A percentile compares a stretch with the other conserved stretches of the same genome.
Conservation (phyloP, 2,329 filamentous ascomycete species). For the Dendrostoma leiphaemia region DNA sequence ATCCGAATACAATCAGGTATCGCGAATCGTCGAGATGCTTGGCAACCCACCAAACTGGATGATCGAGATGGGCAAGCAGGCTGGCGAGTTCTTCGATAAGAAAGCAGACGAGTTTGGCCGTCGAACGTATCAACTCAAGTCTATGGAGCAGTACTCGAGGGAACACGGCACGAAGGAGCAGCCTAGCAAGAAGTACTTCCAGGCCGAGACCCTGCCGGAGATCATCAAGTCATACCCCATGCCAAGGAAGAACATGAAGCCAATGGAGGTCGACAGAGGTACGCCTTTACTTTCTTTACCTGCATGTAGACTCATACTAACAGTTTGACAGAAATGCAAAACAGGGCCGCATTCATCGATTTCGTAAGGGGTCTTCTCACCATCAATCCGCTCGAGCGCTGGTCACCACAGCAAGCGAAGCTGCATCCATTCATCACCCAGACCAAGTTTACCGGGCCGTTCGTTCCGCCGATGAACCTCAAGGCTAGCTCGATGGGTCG, state of each 20-base stretch:
- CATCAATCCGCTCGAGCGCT: slow-evolving; percentile 93
- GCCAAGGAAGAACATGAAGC: slow-evolving; percentile 99
- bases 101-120: slow-evolving; percentile 86
- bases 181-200: slow-evolving; percentile 99
- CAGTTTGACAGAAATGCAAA: slow-evolving; percentile 82
- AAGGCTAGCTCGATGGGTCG: slow-evolving; percentile 83
- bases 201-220: slow-evolving; percentile 87
- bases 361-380: slow-evolving; percentile 91
- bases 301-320: not conserved
- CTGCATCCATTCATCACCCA: slow-evolving; percentile 98
- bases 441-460: slow-evolving; percentile 93
- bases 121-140: slow-evolving; percentile 87
- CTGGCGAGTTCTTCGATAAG: slow-evolving; percentile 96
- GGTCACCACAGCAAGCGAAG: slow-evolving; percentile 97
- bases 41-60: slow-evolving; percentile 97
- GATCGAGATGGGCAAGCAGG: slow-evolving; percentile 98
- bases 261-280: slow-evolving; percentile 94
- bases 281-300: slow-evolving; percentile 22
- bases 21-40: slow-evolving; percentile 96
- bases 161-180: slow-evolving; percentile 97
- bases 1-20: slow-evolving; percentile 98
- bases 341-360: slow-evolving; percentile 94
- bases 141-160: slow-evolving; percentile 95
- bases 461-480: slow-evolving; percentile 95
- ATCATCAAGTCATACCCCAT: slow-evolving; percentile 98